phyloP scores from a whole-genome alignment of 2,329 filamentous ascomycete genomes.

The Ceratocystis variospora region DNA sequence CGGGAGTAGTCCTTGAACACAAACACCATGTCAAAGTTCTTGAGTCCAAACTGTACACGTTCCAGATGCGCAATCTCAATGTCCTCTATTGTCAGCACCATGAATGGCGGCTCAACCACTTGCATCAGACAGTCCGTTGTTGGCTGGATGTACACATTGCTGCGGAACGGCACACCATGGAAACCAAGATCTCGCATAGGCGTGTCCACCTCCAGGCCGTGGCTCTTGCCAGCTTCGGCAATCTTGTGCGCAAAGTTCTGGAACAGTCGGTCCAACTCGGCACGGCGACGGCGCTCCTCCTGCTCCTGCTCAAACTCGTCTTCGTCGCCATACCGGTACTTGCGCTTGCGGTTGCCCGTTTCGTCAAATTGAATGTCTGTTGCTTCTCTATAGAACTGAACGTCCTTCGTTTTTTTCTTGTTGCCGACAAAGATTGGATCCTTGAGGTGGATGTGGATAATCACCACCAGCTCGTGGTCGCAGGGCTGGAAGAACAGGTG shows the following conservation, averaged over 20 bases:
- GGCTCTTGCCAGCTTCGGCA: conserved; percentile 81
- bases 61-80: conserved; percentile 94
- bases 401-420: conserved; percentile 94
- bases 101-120: conserved; percentile 90
- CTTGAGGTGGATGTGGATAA: conserved; percentile 95
- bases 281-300: conserved; percentile 79
- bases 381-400: conserved; percentile 95
- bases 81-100: conserved; percentile 87
- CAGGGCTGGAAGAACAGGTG: conserved; percentile 98
- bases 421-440: conserved; percentile 97
- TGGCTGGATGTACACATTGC: conserved; percentile 88
- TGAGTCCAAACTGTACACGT: conserved; percentile 88
- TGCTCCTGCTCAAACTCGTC: conserved; percentile 98
- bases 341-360: conserved; percentile 93
- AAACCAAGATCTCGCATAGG: conserved; percentile 94
- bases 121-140: conserved; percentile 96
- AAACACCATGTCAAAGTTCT: conserved; percentile 98
- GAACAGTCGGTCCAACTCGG: conserved; percentile 90
- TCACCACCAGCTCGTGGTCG: conserved; percentile 88
- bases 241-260: conserved; percentile 96
- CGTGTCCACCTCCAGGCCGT: conserved; percentile 87
- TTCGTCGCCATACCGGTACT: conserved; percentile 94
- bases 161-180: conserved; percentile 89
- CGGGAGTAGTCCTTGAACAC: conserved; percentile 95
- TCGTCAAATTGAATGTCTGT: conserved; percentile 98